A percentile compares a stretch with the other conserved stretches of the same genome.
Conservation (phyloP, 768 basidiomycete species). For the Phanerochaete sordida region DNA sequence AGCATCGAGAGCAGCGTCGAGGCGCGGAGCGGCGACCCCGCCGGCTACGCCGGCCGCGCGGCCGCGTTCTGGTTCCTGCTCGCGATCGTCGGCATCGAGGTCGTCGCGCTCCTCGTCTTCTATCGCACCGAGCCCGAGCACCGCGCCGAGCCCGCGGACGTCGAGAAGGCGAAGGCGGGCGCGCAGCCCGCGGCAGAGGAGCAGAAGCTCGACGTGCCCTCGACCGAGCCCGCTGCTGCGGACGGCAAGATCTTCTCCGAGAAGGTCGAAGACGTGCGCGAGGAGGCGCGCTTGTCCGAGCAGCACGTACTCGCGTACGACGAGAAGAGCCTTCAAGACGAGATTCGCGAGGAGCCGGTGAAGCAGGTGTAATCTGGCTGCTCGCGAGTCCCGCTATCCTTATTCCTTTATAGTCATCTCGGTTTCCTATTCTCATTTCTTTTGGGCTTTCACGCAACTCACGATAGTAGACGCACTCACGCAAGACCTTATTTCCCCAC, state of each 20-base stretch:
- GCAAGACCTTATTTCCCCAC: slow-evolving; percentile 17
- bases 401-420: not conserved
- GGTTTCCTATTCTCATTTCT: not conserved
- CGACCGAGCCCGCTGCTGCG: not conserved
- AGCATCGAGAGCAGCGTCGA: slow-evolving; percentile 47
- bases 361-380: slow-evolving; percentile 16
- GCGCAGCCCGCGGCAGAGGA: slow-evolving; percentile 15
- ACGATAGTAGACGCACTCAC: slow-evolving; percentile 33
- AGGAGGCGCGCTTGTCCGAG: not conserved
- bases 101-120: slow-evolving; percentile 31
- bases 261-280: not conserved
- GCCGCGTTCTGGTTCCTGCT: slow-evolving; percentile 35
- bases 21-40: slow-evolving; percentile 26
- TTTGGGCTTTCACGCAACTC: slow-evolving; percentile 29
- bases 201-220: not conserved
- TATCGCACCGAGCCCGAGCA: slow-evolving; percentile 22
- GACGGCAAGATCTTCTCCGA: not conserved
- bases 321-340: not conserved
- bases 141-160: not conserved
- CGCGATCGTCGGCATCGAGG: slow-evolving; percentile 29
- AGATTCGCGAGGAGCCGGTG: slow-evolving; percentile 2
- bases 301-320: not conserved
- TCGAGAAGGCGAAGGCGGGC: slow-evolving; percentile 18
- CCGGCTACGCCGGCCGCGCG: slow-evolving; percentile 36
- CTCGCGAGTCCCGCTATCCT: not conserved